Conservation (phyloP, 768 basidiomycete species). For the Dentipellis fragilis region DNA sequence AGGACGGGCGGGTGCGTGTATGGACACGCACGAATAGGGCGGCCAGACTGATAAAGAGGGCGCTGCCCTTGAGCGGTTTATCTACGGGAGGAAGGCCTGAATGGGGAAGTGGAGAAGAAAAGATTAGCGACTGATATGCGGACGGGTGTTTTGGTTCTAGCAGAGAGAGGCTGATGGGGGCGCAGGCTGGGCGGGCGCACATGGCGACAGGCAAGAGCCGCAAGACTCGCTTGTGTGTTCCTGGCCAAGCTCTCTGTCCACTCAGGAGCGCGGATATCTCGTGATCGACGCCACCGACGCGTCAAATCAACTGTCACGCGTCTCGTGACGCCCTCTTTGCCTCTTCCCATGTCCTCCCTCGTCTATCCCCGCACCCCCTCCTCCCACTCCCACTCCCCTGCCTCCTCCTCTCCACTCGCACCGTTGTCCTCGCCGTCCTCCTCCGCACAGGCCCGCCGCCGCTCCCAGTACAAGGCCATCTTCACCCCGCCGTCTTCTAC, state of each 20-base stretch:
- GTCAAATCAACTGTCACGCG: background rate
- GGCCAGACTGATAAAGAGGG: too few species aligned
- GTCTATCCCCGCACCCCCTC: slow-evolving; percentile 8
- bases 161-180: too few species aligned
- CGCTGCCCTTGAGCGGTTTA: too few species aligned
- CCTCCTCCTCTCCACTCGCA: slow-evolving; percentile 10
- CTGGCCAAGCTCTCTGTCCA: background rate
- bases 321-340: background rate
- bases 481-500: slow-evolving; percentile 1
- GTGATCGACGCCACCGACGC: background rate
- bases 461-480: slow-evolving; percentile 12
- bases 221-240: too few species aligned
- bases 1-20: too few species aligned
- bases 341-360: slow-evolving; percentile 1
- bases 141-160: too few species aligned
- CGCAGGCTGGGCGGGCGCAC: too few species aligned
- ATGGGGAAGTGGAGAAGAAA: too few species aligned
- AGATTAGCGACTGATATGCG: too few species aligned
- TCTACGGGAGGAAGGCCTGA: too few species aligned
- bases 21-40: too few species aligned
- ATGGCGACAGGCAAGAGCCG: too few species aligned
- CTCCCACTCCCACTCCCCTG: slow-evolving; percentile 5
- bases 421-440: slow-evolving; percentile 8
- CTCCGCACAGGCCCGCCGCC: slow-evolving; percentile 6
- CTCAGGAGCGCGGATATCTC: background rate